Percentiles rank a stretch among this genome's conserved stretches.
These are phyloP conservation scores for Crithidia fasciculata DNA, from an alignment of 208 protist species.

Conservation along the genomic window DNA sequence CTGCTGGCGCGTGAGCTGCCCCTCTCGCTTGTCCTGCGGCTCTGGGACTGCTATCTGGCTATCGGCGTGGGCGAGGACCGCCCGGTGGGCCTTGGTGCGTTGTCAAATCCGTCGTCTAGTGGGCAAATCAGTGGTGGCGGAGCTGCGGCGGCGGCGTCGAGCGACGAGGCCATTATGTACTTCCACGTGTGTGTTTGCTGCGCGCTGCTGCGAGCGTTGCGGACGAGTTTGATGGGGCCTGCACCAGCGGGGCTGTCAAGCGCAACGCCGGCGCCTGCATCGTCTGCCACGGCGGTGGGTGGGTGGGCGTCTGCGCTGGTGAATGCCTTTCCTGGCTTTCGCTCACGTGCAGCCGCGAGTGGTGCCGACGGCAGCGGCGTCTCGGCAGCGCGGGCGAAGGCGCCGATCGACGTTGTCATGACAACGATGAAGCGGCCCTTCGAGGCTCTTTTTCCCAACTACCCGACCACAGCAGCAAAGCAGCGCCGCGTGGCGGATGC, in stretches of 20 bases:
- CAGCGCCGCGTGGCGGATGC: neutral
- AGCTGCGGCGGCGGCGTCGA: neutral
- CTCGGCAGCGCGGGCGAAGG: neutral
- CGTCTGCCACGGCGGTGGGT: neutral
- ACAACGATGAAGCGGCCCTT: constrained; percentile 27
- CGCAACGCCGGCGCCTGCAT: neutral
- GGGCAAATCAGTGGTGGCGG: neutral
- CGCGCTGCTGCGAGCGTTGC: constrained; percentile 62
- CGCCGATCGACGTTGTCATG: constrained; percentile 35
- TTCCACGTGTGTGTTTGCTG: constrained; percentile 93
- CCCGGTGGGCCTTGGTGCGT: neutral
- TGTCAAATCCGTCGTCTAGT: neutral
- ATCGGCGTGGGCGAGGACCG: constrained; percentile 48
- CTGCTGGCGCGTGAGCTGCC: constrained; percentile 90
- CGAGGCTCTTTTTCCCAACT: constrained; percentile 28
- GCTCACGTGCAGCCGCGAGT: constrained; percentile 1
- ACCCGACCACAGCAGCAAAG: neutral
- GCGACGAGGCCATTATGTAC: constrained; percentile 47
- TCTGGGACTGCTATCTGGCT: constrained; percentile 93
- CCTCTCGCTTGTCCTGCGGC: constrained; percentile 66
- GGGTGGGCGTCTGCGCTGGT: constrained; percentile 16
- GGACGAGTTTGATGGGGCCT: constrained; percentile 21
- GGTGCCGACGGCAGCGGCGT: neutral
- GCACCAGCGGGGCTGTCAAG: neutral
- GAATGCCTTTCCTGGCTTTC: constrained; percentile 27